Percentiles rank a stretch among this genome's conserved stretches.
These are phyloP conservation scores for Coleophoma cylindrospora DNA, from an alignment of 2,329 filamentous ascomycete species.

Conservation along the genomic window DNA sequence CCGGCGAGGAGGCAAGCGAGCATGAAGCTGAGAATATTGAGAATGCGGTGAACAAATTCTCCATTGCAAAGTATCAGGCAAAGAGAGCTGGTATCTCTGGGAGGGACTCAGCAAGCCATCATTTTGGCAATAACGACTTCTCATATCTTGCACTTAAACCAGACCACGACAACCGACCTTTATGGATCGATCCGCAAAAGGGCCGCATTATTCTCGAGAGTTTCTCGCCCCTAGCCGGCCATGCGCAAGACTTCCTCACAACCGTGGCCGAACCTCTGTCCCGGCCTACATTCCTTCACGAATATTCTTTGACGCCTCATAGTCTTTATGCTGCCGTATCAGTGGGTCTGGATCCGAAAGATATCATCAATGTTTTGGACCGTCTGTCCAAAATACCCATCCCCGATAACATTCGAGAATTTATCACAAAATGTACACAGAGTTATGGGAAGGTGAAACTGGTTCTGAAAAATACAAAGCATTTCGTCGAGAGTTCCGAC, in stretches of 20 bases:
- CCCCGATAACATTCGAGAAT: conserved; percentile 73
- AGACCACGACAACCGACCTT: conserved; percentile 82
- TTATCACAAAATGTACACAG: conserved; percentile 71
- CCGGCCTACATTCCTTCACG: conserved; percentile 84
- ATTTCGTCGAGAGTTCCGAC: conserved; percentile 90
- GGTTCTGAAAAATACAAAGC: conserved; percentile 89
- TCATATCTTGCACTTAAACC: conserved; percentile 78
- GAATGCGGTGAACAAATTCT: conserved; percentile 56
- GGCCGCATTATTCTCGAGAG: conserved; percentile 90
- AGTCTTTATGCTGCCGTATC: conserved; percentile 94
- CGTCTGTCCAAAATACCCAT: conserved; percentile 84
- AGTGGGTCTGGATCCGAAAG: conserved; percentile 81
- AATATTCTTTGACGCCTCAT: conserved; percentile 87
- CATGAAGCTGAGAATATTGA: conserved; percentile 47
- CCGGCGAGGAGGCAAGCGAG: conserved; percentile 45
- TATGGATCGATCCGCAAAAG: conserved; percentile 88
- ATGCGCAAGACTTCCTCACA: conserved; percentile 91
- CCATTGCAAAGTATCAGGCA: conserved; percentile 26
- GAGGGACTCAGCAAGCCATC: conserved; percentile 26
- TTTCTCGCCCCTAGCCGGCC: conserved; percentile 80
- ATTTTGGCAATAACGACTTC: conserved; percentile 51
- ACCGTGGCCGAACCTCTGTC: conserved; percentile 93
- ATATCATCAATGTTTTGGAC: conserved; percentile 87
- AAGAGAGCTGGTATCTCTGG: conserved; percentile 9
- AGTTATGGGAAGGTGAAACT: conserved; percentile 95